Percentiles rank a stretch among this genome's conserved stretches.
phyloP scores from a whole-genome alignment of 805 yeast genomes.

The Starmerella vitae region DNA sequence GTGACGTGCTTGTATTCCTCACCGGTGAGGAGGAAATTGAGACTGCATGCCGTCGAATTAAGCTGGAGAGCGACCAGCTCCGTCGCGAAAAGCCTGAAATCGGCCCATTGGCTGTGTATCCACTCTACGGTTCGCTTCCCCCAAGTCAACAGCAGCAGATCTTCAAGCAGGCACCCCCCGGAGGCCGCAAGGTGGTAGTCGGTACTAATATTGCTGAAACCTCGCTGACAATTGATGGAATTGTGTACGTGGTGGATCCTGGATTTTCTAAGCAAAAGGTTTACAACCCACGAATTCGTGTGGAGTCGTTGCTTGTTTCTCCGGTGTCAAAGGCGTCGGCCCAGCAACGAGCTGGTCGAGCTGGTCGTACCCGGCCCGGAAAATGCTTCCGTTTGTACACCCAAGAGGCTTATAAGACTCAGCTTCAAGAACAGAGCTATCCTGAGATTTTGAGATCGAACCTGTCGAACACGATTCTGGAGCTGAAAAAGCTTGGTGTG shows the following conservation, averaged over 20 bases:
- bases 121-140: slow-evolving; percentile 90
- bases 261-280: slow-evolving; percentile 95
- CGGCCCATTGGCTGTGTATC: slow-evolving; percentile 83
- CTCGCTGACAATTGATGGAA: slow-evolving; percentile 92
- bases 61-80: slow-evolving; percentile 78
- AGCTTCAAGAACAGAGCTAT: slow-evolving; percentile 84
- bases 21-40: slow-evolving; percentile 82
- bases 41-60: slow-evolving; percentile 82
- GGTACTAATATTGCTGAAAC: slow-evolving; percentile 97
- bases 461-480: slow-evolving; percentile 80
- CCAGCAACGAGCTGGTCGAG: slow-evolving; percentile 98
- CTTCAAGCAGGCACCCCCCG: slow-evolving; percentile 80
- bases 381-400: slow-evolving; percentile 93
- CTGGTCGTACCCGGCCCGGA: slow-evolving; percentile 98
- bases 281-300: slow-evolving; percentile 90
- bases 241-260: slow-evolving; percentile 93
- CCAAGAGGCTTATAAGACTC: slow-evolving; percentile 90
- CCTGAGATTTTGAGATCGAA: slow-evolving; percentile 91
- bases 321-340: slow-evolving; percentile 97
- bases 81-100: slow-evolving; percentile 67
- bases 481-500: slow-evolving; percentile 83
- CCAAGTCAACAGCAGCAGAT: slow-evolving; percentile 91
- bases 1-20: slow-evolving; percentile 19
- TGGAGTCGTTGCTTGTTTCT: slow-evolving; percentile 83
- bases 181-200: slow-evolving; percentile 89